Conservation (phyloP, 192 early-diverging fungal species). For the Blastocladiella britannica region DNA sequence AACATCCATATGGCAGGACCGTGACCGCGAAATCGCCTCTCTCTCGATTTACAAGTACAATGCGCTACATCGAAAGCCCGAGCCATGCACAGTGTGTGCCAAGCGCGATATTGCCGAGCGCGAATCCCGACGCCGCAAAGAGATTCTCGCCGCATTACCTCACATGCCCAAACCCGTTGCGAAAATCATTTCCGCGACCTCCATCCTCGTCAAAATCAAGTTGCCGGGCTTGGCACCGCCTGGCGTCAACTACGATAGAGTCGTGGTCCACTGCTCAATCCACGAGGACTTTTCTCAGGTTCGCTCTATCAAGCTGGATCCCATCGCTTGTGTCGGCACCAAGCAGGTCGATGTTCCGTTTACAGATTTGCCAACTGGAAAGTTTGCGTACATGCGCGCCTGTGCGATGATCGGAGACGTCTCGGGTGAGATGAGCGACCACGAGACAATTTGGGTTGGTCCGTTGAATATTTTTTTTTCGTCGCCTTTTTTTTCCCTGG, state of each 20-base stretch:
- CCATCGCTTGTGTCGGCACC: no score
- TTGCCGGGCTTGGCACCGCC: not conserved
- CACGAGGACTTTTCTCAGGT: not conserved
- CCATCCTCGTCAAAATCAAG: not conserved
- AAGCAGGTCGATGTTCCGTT: no score
- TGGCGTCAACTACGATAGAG: not conserved
- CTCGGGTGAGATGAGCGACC: no score
- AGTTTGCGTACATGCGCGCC: no score
- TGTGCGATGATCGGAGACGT: no score
- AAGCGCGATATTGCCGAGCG: slow-evolving; percentile 18
- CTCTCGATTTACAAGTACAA: slow-evolving; percentile 38
- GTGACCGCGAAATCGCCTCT: slow-evolving; percentile 31
- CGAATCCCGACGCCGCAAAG: slow-evolving; percentile 5
- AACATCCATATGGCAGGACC: slow-evolving; percentile 14
- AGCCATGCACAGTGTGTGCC: slow-evolving; percentile 22
- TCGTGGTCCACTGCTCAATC: not conserved
- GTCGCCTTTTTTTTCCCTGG: no score
- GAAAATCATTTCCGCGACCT: not conserved
- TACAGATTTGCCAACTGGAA: no score
- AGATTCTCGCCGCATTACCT: not conserved
- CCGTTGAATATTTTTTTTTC: no score
- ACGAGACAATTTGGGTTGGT: no score
- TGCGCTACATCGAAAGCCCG: slow-evolving; percentile 25
- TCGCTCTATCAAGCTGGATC: no score
- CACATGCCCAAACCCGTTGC: not conserved